Conservation (phyloP, 306 rosid species). For the Leucaena leucocephala region DNA sequence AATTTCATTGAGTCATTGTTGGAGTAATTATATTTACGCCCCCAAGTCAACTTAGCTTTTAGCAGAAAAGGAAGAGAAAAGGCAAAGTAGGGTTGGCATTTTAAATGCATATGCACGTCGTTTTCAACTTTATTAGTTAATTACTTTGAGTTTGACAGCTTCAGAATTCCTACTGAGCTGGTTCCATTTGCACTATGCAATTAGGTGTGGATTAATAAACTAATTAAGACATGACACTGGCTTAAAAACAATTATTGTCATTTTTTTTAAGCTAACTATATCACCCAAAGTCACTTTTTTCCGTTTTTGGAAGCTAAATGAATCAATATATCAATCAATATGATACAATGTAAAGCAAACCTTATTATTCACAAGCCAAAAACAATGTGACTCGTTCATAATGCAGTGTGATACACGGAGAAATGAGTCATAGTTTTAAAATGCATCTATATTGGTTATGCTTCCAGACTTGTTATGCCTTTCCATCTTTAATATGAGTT, state of each 20-base stretch:
- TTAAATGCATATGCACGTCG: constrained; percentile 10
- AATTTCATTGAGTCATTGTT: background rate
- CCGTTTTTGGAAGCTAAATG: background rate
- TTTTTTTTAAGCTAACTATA: background rate
- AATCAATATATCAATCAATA: background rate
- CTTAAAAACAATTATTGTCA: background rate
- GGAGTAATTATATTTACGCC: background rate
- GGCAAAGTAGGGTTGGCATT: background rate
- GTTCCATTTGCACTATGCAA: constrained; percentile 1
- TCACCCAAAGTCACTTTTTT: background rate
- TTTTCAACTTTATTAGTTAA: constrained; percentile 1
- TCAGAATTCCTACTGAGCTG: constrained; percentile 1
- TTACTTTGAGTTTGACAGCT: background rate
- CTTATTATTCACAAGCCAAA: background rate
- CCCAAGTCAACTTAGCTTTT: background rate
- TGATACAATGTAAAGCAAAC: background rate
- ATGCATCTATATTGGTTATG: too few species aligned
- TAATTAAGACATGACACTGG: background rate
- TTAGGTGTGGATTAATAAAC: background rate
- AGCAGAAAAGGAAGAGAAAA: background rate
- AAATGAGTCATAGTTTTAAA: too few species aligned
- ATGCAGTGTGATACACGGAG: too few species aligned
- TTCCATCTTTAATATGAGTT: too few species aligned
- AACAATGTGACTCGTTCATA: background rate
- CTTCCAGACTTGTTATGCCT: too few species aligned